A percentile compares a stretch with the other conserved stretches of the same genome.
Conservation (phyloP, 2,329 filamentous ascomycete species). For the Lachnellula suecica region DNA sequence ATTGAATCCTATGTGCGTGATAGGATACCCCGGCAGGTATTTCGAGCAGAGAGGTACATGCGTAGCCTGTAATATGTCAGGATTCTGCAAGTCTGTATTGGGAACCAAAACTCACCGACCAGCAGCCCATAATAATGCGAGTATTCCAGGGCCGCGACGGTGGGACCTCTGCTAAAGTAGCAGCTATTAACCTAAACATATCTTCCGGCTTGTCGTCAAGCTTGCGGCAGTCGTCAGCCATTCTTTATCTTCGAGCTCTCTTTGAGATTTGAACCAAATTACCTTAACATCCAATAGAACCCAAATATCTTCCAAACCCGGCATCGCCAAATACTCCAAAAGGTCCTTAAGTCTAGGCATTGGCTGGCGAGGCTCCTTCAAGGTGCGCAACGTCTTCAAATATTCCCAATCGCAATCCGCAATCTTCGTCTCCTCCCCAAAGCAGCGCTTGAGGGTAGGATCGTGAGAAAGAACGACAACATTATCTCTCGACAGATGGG, state of each 20-base stretch:
- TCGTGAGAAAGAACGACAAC: constrained; percentile 88
- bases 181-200: constrained; percentile 68
- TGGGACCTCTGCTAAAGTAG: constrained; percentile 57
- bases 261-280: constrained; percentile 15
- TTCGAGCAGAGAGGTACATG: constrained; percentile 64
- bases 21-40: constrained; percentile 61
- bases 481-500: constrained; percentile 79
- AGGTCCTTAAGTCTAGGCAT: constrained; percentile 77
- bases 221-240: no score
- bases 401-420: constrained; percentile 76
- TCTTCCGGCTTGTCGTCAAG: constrained; percentile 68
- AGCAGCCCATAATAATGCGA: constrained; percentile 77
- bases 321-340: constrained; percentile 66
- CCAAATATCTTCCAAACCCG: constrained; percentile 70
- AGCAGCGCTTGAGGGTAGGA: constrained; percentile 75
- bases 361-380: constrained; percentile 63
- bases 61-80: constrained; percentile 47
- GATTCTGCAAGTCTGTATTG: background rate
- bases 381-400: constrained; percentile 65
- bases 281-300: constrained; percentile 87
- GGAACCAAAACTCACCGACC: constrained; percentile 57
- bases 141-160: constrained; percentile 62
- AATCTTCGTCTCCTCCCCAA: constrained; percentile 70
- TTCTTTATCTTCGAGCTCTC: background rate
- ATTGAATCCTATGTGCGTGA: constrained; percentile 67